Conservation (phyloP, 1,284 basidiomycete genomes). For the Papiliotrema laurentii region DNA sequence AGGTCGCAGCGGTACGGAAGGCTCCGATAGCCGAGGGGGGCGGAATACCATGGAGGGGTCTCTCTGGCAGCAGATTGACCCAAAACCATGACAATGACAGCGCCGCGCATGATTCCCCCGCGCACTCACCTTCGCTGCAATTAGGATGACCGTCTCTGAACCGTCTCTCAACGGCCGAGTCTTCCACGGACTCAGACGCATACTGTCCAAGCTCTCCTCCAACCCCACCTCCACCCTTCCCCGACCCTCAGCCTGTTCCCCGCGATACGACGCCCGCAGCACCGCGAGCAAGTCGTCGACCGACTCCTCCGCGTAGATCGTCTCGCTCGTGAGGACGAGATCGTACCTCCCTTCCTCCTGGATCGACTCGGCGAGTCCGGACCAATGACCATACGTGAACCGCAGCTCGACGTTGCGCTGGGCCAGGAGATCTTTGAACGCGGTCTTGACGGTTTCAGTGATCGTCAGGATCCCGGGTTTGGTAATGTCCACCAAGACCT, state of each 20-base stretch:
- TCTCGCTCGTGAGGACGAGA: slow-evolving; percentile 82
- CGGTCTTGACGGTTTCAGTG: slow-evolving; percentile 58
- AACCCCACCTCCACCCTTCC: slow-evolving; percentile 12
- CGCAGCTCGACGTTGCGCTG: slow-evolving; percentile 58
- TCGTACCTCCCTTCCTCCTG: slow-evolving; percentile 54
- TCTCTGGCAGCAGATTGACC: no score
- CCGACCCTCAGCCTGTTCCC: not conserved
- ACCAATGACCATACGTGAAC: slow-evolving; percentile 83
- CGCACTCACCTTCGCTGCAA: slow-evolving; percentile 45
- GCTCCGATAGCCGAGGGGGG: no score
- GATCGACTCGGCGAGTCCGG: slow-evolving; percentile 19
- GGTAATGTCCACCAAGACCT: slow-evolving; percentile 35
- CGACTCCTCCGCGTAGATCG: slow-evolving; percentile 74
- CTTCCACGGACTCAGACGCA: slow-evolving; percentile 26
- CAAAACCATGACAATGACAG: slow-evolving; percentile 38
- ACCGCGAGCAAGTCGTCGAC: slow-evolving; percentile 62
- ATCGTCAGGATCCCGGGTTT: slow-evolving; percentile 54
- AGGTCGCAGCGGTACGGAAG: no score
- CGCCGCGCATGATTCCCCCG: not conserved
- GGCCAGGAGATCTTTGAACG: slow-evolving; percentile 61
- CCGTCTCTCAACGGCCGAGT: slow-evolving; percentile 12
- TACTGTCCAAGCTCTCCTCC: slow-evolving; percentile 25
- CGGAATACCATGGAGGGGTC: no score
- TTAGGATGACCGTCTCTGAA: slow-evolving; percentile 26
- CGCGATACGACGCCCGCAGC: slow-evolving; percentile 25